Conservation (phyloP, 129 eudicot genomes). For the Chrysanthemum lavandulifolium region DNA sequence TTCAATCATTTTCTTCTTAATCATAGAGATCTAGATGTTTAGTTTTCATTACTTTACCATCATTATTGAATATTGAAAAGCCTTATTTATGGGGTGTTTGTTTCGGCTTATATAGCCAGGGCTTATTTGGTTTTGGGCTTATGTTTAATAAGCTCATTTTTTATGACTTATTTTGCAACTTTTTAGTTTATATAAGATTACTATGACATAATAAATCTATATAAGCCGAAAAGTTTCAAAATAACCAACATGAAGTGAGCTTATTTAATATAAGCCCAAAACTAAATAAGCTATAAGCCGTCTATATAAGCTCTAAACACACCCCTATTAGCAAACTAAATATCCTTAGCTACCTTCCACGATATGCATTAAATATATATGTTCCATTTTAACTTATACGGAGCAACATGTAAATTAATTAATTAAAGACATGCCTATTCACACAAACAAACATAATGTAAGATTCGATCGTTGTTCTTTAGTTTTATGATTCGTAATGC, state of each 20-base stretch:
- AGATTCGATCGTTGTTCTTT: constrained; percentile 20
- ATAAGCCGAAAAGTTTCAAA: too few relatives aligned
- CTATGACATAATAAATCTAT: too few relatives aligned
- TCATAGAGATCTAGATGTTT: neutral
- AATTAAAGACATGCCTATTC: constrained; percentile 8
- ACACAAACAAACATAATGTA: constrained; percentile 24
- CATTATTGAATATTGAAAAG: constrained; percentile 1
- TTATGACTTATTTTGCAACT: too few relatives aligned
- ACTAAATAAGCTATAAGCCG: too few relatives aligned
- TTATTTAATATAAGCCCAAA: too few relatives aligned
- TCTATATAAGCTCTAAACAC: too few relatives aligned
- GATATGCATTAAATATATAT: constrained; percentile 20
- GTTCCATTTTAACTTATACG: constrained; percentile 2
- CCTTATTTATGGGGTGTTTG: neutral
- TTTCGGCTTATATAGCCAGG: too few relatives aligned
- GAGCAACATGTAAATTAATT: constrained; percentile 10
- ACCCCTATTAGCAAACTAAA: neutral
- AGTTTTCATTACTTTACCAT: neutral
- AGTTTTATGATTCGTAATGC: neutral
- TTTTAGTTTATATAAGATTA: too few relatives aligned
- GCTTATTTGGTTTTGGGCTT: too few relatives aligned
- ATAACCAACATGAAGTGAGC: too few relatives aligned
- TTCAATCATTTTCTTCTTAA: neutral
- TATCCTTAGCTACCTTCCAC: constrained; percentile 29
- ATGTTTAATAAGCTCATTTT: too few relatives aligned